Evolutionary conservation across 2,329 filamentous ascomycete genomes (phyloP), one percentile per base, ranked within the genome.

Genomic region (Blastomyces percursus): DNA sequence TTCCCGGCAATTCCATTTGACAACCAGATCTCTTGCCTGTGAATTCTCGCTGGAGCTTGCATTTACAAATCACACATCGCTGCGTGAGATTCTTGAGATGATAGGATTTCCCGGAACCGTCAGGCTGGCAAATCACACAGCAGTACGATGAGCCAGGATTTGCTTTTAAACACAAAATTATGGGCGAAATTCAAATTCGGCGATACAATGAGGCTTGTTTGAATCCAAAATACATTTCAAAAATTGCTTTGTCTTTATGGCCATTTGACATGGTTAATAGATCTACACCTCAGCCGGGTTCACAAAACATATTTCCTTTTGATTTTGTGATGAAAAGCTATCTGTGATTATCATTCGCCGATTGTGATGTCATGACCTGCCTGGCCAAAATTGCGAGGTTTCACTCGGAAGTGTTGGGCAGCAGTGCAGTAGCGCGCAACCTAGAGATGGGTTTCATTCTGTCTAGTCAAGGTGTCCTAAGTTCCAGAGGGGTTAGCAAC

Each of bases 361-460:
- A 32, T 16, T 12, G 55, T 58, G 40, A 59, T 24, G 56, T 59
- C 42, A 59, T 48, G 27, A 27, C 9, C 42, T 32, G 16, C 11
- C 57, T 30, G 27, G 42, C 24, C 38, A 30, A 44, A 30, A 21
- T 44, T 12, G 21, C 14, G 16, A 24, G 56, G 56, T 32, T 58
- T 58, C 55, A 60, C 32, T 32, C 21, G 44, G 44, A 35, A 40
- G 21, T 4, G 55, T 66, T 66, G 64, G 64, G 64, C 63, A 66
- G 64, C 64, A 66, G 60, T 66, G 64, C 64, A 66, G 62, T 56
- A 63, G 30, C 46, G 30, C 38, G 50, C 19, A 60, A 14, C 32
- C 40, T 16, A 51, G 19, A 5, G 42, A 44, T 12, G 12, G 24
- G 7, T 16, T 21, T 19, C 27, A 63, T 57, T 19, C 9, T 35